Percentiles rank a stretch among this genome's conserved stretches.
phyloP scores from a whole-genome alignment of 306 rosid genomes.

The Sophora flavescens region DNA sequence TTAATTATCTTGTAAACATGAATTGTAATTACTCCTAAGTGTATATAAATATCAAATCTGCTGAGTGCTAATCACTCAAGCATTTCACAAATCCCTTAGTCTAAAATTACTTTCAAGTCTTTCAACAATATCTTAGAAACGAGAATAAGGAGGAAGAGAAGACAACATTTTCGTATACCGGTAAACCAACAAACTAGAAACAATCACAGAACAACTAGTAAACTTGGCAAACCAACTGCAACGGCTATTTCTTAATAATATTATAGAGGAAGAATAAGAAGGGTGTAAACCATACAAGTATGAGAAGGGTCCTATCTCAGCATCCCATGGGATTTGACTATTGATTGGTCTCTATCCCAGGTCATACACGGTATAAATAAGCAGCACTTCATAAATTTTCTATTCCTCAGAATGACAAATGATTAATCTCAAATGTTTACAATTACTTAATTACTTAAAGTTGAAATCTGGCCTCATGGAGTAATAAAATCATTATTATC shows the following conservation, averaged over 20 bases:
- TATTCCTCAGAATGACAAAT: slow-evolving; percentile 10
- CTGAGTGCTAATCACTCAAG: no score
- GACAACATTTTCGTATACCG: neutral
- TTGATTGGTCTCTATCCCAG: neutral
- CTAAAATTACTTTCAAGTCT: no score
- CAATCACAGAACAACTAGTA: slow-evolving; percentile 3
- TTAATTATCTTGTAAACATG: no score
- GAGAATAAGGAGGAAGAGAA: neutral
- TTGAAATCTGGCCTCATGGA: neutral
- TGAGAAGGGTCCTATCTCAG: neutral
- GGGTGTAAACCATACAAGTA: neutral
- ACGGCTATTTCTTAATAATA: neutral
- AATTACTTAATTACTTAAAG: slow-evolving; percentile 21
- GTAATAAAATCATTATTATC: neutral
- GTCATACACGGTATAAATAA: neutral
- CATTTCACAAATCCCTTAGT: no score
- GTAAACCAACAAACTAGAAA: neutral
- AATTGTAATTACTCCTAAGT: no score
- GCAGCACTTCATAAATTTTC: neutral
- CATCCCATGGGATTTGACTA: neutral
- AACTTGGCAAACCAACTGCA: neutral
- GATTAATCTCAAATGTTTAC: neutral
- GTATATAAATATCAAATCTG: no score
- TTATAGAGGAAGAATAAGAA: slow-evolving; percentile 10
- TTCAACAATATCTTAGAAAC: neutral